These are phyloP conservation scores for Botryosphaeria dothidea DNA, from an alignment of 2,329 filamentous ascomycete species.

Conservation along the genomic window DNA sequence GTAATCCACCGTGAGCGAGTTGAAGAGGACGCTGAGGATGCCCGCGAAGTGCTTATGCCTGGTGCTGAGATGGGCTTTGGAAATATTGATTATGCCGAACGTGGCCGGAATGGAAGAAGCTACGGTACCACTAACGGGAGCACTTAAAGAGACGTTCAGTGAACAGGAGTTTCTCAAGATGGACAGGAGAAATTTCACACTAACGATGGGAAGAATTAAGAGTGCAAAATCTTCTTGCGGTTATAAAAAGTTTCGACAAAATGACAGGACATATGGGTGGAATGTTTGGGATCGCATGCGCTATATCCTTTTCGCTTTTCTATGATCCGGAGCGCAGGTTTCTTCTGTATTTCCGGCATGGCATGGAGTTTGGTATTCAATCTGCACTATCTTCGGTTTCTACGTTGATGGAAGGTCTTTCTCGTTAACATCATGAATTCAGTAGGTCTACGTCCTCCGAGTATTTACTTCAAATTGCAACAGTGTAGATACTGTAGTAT, in stretches of 20 bases:
- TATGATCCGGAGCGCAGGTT: not conserved
- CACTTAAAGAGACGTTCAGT: not conserved
- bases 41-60: constrained; percentile 38
- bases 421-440: no score
- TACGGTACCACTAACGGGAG: not conserved
- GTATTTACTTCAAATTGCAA: not conserved
- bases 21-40: constrained; percentile 37
- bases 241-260: not conserved
- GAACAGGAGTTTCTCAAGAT: not conserved
- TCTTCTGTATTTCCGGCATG: not conserved
- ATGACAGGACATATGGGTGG: not conserved
- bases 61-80: constrained; percentile 23
- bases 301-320: not conserved
- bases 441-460: not conserved
- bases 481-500: not conserved
- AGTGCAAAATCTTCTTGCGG: not conserved
- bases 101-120: not conserved
- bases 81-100: not conserved
- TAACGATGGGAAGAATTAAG: no score
- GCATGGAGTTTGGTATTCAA: not conserved
- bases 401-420: no score
- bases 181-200: no score
- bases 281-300: not conserved
- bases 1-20: constrained; percentile 41
- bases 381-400: not conserved